A percentile compares a stretch with the other conserved stretches of the same genome.
These are phyloP conservation scores for Fusarium caatingaense DNA, from an alignment of 2,329 filamentous ascomycete genomes.

Conservation along the genomic window DNA sequence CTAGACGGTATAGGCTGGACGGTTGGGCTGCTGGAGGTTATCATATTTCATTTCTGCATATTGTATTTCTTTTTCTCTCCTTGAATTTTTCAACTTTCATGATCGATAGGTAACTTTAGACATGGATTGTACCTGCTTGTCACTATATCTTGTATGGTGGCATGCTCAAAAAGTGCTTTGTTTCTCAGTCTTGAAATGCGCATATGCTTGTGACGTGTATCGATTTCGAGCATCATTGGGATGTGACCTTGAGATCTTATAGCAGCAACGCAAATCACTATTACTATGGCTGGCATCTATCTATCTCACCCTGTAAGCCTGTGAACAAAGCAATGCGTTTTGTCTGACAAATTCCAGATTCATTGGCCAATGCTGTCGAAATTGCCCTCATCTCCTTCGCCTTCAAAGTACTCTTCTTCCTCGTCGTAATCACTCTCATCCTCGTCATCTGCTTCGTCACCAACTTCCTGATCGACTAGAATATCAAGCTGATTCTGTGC, in stretches of 20 bases:
- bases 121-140: constrained; percentile 22
- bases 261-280: background rate
- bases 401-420: background rate
- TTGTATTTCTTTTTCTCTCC: constrained; percentile 20
- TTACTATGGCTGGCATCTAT: background rate
- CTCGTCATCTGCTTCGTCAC: background rate
- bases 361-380: background rate
- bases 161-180: constrained; percentile 24
- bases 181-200: background rate
- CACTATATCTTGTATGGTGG: constrained; percentile 25
- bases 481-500: background rate
- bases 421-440: background rate
- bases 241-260: background rate
- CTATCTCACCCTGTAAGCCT: background rate
- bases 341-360: background rate
- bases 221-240: background rate
- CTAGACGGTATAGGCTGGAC: constrained; percentile 18
- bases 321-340: background rate
- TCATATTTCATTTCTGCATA: constrained; percentile 30
- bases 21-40: constrained; percentile 33
- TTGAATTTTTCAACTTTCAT: constrained; percentile 5
- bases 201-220: background rate
- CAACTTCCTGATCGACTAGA: background rate
- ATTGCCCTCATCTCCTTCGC: background rate
- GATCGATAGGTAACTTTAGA: constrained; percentile 34